These are phyloP conservation scores for Capsicum pubescens DNA, from an alignment of 257 asterid species.

Conservation along the genomic window DNA sequence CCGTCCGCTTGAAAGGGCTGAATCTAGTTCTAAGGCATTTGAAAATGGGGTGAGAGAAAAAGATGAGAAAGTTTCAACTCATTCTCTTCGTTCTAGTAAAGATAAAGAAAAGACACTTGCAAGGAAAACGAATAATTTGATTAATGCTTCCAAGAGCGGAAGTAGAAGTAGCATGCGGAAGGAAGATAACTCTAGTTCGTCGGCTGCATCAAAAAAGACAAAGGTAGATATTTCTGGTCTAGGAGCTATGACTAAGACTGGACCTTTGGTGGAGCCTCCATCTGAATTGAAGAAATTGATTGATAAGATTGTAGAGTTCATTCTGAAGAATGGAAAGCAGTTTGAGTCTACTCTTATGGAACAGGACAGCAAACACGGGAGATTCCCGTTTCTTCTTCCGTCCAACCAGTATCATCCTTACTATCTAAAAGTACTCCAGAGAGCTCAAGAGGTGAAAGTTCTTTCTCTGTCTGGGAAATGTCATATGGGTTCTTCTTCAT, in stretches of 20 bases:
- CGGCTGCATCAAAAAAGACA: slow-evolving; percentile 42
- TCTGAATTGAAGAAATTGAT: slow-evolving; percentile 73
- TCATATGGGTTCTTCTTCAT: not conserved
- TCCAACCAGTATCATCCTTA: slow-evolving; percentile 82
- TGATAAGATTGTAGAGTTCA: slow-evolving; percentile 78
- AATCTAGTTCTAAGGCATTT: slow-evolving; percentile 39
- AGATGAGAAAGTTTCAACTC: slow-evolving; percentile 42
- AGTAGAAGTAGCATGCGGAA: slow-evolving; percentile 40
- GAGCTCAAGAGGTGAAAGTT: slow-evolving; percentile 65
- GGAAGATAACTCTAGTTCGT: slow-evolving; percentile 50
- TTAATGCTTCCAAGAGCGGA: slow-evolving; percentile 50
- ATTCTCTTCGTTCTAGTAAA: slow-evolving; percentile 39
- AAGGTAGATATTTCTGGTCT: slow-evolving; percentile 35
- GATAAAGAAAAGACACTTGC: slow-evolving; percentile 52
- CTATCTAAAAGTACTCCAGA: slow-evolving; percentile 67
- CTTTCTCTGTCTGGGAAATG: slow-evolving; percentile 23
- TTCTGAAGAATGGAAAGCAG: slow-evolving; percentile 75
- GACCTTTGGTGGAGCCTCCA: slow-evolving; percentile 74
- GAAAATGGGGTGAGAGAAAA: slow-evolving; percentile 47
- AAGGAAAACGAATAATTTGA: slow-evolving; percentile 64
- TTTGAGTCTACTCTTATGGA: slow-evolving; percentile 83
- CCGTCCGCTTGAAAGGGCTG: slow-evolving; percentile 43
- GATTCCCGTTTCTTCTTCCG: slow-evolving; percentile 86
- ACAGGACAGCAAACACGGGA: slow-evolving; percentile 69
- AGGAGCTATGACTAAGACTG: slow-evolving; percentile 43